Base-by-base conservation (phyloP, 2,329 filamentous ascomycete species). In the Pseudogymnoascus sp. region DNA sequence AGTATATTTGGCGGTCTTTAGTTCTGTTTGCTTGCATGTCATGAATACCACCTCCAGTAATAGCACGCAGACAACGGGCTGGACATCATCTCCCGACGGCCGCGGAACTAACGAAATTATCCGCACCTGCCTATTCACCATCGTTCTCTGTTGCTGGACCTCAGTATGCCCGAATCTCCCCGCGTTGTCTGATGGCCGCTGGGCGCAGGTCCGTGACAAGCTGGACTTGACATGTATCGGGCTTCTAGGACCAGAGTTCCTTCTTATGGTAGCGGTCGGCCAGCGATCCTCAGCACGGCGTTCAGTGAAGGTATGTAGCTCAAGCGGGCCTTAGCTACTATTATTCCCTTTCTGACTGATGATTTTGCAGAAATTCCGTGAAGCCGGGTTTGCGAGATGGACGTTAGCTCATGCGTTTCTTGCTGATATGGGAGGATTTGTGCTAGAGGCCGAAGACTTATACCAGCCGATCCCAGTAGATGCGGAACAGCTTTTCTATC, bases 101-200 rank as follows among this genome's bases (percentile, higher is more conserved):
- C 72, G 78, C 53, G 77, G 78, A 3, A 77, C 73, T 2, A 66
- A 75, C 21, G 75, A 78, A 60, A 77, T 80, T 36, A 63, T 79
- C 0, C 76, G 71, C 68, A 73, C 71, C 23, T 77, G 74, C 61
- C 49, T 69, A 1, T 60, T 76, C 18, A 80, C 78, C 1, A 77
- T 78, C 7, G 68, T 77, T 5, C 71, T 80, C 0, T 79, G 77
- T 65, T 73, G 69, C 31, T 79, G 76, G 75, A 73, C 75, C 3
- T 69, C 73, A 3, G 69, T 78, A 2, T 75, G 73, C 64, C 73
- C 76, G 5, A 77, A 79, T 42, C 67, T 77, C 3, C 72, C 73
- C 0, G 67, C 73, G 2, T 64, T 65, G 0, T 69, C 68, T 2
- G 73, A 77, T 64, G 70, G 66, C 11, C 71, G 68, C 63, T 72